Base-by-base conservation (phyloP, 805 yeast genomes). In the Hanseniaspora thailandica region DNA sequence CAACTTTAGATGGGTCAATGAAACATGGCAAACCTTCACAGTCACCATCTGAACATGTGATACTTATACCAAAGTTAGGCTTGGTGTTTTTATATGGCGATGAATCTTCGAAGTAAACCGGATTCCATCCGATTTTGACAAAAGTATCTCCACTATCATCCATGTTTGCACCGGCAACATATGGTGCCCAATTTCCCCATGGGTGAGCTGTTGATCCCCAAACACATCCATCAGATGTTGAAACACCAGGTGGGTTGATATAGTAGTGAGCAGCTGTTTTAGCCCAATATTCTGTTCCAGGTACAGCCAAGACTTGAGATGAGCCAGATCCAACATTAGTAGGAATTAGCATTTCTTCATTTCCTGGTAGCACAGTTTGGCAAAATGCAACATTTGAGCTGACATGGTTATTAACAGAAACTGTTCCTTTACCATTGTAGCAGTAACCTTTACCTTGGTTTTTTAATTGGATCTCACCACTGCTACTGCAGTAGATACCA, bases 281-380 rank as follows among this genome's bases (percentile, higher is more conserved):
- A 13, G 93, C 93, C 84, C 86, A 86, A 71, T 87, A 87, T 54
- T 79, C 80, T 2, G 88, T 70, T 22, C 84, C 87, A 17, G 96
- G 96, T 50, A 87, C 96, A 22, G 96, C 95, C 55, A 87, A 69
- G 2, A 75, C 71, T 53, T 71, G 67, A n/a, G 71, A 56, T 8
- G 69, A 61, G 9, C 78, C 75, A 13, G 73, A 68, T n/a, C 69
- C 74, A 55, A 82, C 79, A 52, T 74, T 65, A 22, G 94, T 86
- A 56, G 96, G 96, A 59, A 88, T 86, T 65, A 86, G 73, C 96
- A 87, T 87, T 60, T 87, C 95, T 71, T 87, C 96, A 67, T 86
- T 85, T 59, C 96, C 96, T 23, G 96, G 96, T 55, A 88, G 73
- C 6, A 88, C 95, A 8, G 96, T 87, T 70, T 88, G 96, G 67